phyloP scores from a whole-genome alignment of 2,329 filamentous ascomycete genomes.

The Coniochaeta sp. region DNA sequence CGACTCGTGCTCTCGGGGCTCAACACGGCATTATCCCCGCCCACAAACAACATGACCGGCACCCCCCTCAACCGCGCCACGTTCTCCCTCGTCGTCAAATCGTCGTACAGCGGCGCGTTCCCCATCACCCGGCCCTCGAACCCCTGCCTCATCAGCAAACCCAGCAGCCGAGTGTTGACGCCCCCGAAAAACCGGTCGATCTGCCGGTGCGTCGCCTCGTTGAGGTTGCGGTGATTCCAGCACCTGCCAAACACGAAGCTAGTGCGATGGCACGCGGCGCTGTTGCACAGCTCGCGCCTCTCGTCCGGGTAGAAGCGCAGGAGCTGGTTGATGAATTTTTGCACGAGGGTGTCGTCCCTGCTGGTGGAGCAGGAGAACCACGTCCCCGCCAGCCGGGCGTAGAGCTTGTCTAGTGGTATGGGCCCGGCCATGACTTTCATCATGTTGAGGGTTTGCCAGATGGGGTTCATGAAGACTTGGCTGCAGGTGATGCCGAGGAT shows the following conservation, averaged over 20 bases:
- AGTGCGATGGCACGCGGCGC: slow-evolving; percentile 53
- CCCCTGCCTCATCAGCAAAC: slow-evolving; percentile 51
- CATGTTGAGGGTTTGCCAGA: slow-evolving; percentile 49
- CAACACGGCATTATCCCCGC: slow-evolving; percentile 49
- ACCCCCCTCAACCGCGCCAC: slow-evolving; percentile 42
- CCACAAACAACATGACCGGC: slow-evolving; percentile 49
- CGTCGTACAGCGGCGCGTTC: slow-evolving; percentile 40
- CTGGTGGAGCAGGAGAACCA: slow-evolving; percentile 50
- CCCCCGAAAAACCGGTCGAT: slow-evolving; percentile 57
- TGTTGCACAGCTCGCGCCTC: slow-evolving; percentile 52
- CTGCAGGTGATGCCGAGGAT: slow-evolving; percentile 50
- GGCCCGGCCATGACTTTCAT: slow-evolving; percentile 45
- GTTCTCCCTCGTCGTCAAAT: slow-evolving; percentile 42
- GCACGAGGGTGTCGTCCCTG: slow-evolving; percentile 37
- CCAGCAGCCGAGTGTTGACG: slow-evolving; percentile 51
- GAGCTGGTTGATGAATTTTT: slow-evolving; percentile 45
- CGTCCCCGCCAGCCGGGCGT: slow-evolving; percentile 37
- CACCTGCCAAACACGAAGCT: slow-evolving; percentile 54
- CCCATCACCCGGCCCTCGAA: slow-evolving; percentile 40
- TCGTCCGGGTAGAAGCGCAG: slow-evolving; percentile 51
- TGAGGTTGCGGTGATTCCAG: slow-evolving; percentile 60
- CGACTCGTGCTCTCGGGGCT: slow-evolving; percentile 44
- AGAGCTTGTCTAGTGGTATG: slow-evolving; percentile 41
- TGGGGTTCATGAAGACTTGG: slow-evolving; percentile 58
- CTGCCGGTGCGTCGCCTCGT: slow-evolving; percentile 57